phyloP scores from a whole-genome alignment of 371 early-diverging fungal genomes.

The Mortierella sp. region DNA sequence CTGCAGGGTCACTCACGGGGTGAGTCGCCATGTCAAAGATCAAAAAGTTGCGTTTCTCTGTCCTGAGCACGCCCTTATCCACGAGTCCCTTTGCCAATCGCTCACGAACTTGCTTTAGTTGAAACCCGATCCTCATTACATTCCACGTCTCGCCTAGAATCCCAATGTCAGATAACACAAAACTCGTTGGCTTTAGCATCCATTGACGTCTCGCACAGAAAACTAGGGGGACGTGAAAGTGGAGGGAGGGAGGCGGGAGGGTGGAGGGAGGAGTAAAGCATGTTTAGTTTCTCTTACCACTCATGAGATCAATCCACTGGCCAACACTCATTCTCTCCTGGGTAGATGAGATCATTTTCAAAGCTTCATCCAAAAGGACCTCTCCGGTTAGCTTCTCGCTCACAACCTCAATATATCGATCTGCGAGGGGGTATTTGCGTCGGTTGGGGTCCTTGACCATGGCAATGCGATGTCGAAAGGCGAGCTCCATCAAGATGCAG shows the following conservation, averaged over 20 bases:
- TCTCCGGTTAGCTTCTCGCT: conserved; percentile 89
- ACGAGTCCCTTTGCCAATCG: conserved; percentile 96
- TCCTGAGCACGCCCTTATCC: conserved; percentile 96
- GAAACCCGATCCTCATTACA: conserved; percentile 94
- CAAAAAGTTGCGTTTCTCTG: conserved; percentile 93
- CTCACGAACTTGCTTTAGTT: conserved; percentile 97
- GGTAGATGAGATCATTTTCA: conserved; percentile 83
- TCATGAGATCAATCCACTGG: conserved; percentile 96
- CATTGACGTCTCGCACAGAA: background rate
- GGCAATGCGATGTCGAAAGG: conserved; percentile 88
- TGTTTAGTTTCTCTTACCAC: conserved; percentile 70
- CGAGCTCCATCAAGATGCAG: conserved; percentile 94
- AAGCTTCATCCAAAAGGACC: conserved; percentile 94
- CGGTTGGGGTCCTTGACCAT: conserved; percentile 88
- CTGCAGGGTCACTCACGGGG: conserved; percentile 85
- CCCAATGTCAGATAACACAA: background rate
- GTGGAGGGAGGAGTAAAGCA: background rate
- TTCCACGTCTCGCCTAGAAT: conserved; percentile 96
- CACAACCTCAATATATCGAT: conserved; percentile 87
- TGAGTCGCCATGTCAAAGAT: conserved; percentile 97
- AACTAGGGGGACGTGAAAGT: background rate
- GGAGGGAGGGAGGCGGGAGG: background rate
- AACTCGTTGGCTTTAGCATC: background rate
- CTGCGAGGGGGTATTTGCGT: conserved; percentile 78
- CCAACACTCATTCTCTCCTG: conserved; percentile 81